Evolutionary conservation across 257 asterid genomes (phyloP).

Genomic region (Capsicum chinense): DNA sequence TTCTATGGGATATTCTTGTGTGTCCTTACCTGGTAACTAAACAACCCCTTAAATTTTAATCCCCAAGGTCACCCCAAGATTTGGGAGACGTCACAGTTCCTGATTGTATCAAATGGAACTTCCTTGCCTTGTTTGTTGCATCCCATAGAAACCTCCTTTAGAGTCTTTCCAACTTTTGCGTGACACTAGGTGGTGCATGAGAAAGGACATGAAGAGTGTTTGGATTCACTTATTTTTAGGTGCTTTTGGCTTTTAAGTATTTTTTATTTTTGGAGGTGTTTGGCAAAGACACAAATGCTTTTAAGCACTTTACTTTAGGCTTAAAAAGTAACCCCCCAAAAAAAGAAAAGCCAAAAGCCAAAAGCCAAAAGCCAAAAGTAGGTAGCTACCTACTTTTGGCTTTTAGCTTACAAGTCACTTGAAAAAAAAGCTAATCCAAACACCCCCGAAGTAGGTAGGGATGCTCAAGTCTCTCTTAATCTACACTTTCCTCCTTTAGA

Average conservation of each 20-base stretch:
- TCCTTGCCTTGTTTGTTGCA: not conserved
- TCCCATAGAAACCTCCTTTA: not conserved
- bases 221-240: no score
- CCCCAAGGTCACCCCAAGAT: constrained; percentile 12
- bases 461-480: not conserved
- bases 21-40: not conserved
- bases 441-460: not conserved
- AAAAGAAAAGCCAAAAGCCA: no score
- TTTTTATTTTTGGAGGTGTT: no score
- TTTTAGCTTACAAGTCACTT: no score
- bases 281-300: no score
- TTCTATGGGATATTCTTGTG: not conserved
- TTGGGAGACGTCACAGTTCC: not conserved
- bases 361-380: no score
- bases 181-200: not conserved
- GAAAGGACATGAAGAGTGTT: not conserved
- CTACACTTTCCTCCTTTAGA: not conserved
- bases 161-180: constrained; percentile 7
- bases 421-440: no score
- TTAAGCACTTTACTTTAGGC: no score
- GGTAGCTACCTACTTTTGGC: no score
- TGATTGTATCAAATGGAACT: not conserved
- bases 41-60: not conserved
- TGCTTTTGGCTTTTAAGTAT: no score
- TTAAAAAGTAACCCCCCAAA: no score